A percentile compares a stretch with the other conserved stretches of the same genome.
Conservation (phyloP, 169 alveolate species). For the Cyclospora cayetanensis region DNA sequence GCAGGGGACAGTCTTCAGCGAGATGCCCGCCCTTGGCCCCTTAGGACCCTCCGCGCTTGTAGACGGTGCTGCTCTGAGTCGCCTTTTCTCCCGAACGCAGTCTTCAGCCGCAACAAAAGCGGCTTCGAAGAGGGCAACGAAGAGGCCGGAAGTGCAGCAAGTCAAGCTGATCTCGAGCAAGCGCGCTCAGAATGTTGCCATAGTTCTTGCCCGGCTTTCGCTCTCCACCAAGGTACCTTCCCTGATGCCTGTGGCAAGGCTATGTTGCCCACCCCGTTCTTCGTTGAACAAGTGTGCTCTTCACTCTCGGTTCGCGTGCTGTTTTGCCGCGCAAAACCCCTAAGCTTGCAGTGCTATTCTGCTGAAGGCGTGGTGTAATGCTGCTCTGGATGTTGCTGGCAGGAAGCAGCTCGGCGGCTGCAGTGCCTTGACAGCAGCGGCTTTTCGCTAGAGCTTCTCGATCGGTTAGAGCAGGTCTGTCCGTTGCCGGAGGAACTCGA, state of each 20-base stretch:
- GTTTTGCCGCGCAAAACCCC: no score
- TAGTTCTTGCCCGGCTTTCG: slow-evolving; percentile 74
- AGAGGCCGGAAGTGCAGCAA: slow-evolving; percentile 33
- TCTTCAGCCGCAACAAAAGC: slow-evolving; percentile 9
- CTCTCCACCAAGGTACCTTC: slow-evolving; percentile 67
- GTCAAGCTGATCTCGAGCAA: slow-evolving; percentile 52
- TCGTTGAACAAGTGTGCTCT: no score
- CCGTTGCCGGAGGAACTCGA: slow-evolving; percentile 73
- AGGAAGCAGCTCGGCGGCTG: slow-evolving; percentile 70
- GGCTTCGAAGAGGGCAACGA: background rate
- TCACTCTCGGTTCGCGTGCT: no score
- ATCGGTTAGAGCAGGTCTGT: slow-evolving; percentile 73
- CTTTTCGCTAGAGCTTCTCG: slow-evolving; percentile 71
- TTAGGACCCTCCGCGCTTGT: background rate
- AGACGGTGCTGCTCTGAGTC: slow-evolving; percentile 25
- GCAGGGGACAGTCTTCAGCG: slow-evolving; percentile 76
- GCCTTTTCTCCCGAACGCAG: slow-evolving; percentile 28
- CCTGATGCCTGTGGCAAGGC: no score
- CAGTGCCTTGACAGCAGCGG: slow-evolving; percentile 70
- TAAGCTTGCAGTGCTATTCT: background rate
- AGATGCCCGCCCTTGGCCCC: slow-evolving; percentile 61
- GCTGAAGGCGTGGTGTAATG: background rate
- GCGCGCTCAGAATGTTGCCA: slow-evolving; percentile 78
- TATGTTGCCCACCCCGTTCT: no score
- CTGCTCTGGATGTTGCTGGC: slow-evolving; percentile 17